These are phyloP conservation scores for Rusavskia elegans DNA, from an alignment of 495 filamentous ascomycete genomes.

Conservation along the genomic window DNA sequence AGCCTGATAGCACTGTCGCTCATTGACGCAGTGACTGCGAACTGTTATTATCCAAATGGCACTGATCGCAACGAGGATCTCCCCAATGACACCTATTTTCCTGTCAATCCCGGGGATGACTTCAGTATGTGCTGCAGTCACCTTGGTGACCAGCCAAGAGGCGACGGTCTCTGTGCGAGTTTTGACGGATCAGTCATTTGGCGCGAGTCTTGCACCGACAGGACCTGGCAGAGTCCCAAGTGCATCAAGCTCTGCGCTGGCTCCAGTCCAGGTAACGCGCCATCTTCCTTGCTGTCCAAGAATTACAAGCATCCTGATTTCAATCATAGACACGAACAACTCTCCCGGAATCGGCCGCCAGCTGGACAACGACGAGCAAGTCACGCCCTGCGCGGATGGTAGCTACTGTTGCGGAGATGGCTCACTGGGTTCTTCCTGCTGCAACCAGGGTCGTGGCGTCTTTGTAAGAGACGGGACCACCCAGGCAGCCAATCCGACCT, in stretches of 20 bases:
- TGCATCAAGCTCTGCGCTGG: background rate
- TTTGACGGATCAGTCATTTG: background rate
- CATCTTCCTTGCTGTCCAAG: background rate
- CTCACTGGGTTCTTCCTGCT: background rate
- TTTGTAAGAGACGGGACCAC: background rate
- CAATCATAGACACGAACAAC: background rate
- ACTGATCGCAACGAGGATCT: background rate
- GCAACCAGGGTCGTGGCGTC: background rate
- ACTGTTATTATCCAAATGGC: background rate
- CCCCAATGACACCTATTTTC: background rate
- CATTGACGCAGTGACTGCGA: background rate
- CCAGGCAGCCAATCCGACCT: background rate
- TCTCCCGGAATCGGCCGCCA: background rate
- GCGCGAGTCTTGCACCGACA: constrained; percentile 1
- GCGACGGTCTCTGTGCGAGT: background rate
- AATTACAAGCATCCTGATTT: background rate
- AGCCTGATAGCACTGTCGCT: background rate
- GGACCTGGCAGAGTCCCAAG: background rate
- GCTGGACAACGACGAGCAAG: background rate
- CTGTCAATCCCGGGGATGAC: background rate
- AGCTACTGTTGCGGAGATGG: background rate
- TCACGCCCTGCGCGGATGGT: background rate
- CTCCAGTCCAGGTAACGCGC: background rate
- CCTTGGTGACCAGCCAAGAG: background rate
- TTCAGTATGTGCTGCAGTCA: background rate